Evolutionary conservation across 2,329 filamentous ascomycete genomes (phyloP).

Genomic region (Pseudogymnoascus sp.): DNA sequence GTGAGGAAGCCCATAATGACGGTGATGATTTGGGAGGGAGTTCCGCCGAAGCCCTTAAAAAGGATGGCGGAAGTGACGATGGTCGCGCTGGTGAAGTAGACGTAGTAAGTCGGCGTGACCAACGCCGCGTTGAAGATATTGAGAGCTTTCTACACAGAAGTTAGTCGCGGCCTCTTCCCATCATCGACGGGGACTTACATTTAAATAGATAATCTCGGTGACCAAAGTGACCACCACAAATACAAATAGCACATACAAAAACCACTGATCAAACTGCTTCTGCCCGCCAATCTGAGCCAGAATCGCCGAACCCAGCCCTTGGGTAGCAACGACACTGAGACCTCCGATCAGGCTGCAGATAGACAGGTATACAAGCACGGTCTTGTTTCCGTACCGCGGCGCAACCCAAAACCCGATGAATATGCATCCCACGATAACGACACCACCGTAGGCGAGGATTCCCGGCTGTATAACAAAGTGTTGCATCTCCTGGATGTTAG

Average conservation of each 20-base stretch:
- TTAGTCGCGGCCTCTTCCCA: neutral
- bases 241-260: constrained; percentile 81
- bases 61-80: constrained; percentile 90
- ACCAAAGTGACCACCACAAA: constrained; percentile 85
- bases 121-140: constrained; percentile 95
- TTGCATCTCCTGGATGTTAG: constrained; percentile 88
- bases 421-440: constrained; percentile 65
- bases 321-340: constrained; percentile 87
- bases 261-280: constrained; percentile 95
- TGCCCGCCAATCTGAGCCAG: constrained; percentile 75
- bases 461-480: constrained; percentile 76
- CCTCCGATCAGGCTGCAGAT: constrained; percentile 95
- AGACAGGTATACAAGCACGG: constrained; percentile 94
- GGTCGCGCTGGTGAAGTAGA: constrained; percentile 93
- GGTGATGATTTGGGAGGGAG: constrained; percentile 69
- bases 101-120: constrained; percentile 97
- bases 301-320: constrained; percentile 85
- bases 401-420: constrained; percentile 73
- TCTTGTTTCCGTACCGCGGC: constrained; percentile 87
- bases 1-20: constrained; percentile 89
- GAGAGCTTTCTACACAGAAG: constrained; percentile 74
- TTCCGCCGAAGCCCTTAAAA: constrained; percentile 90
- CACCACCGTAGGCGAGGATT: constrained; percentile 75
- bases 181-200: constrained; percentile 55
- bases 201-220: constrained; percentile 91